A percentile compares a stretch with the other conserved stretches of the same genome.
Evolutionary conservation across 169 alveolate genomes (phyloP).

Genomic region (Plasmodium billcollinsi): DNA sequence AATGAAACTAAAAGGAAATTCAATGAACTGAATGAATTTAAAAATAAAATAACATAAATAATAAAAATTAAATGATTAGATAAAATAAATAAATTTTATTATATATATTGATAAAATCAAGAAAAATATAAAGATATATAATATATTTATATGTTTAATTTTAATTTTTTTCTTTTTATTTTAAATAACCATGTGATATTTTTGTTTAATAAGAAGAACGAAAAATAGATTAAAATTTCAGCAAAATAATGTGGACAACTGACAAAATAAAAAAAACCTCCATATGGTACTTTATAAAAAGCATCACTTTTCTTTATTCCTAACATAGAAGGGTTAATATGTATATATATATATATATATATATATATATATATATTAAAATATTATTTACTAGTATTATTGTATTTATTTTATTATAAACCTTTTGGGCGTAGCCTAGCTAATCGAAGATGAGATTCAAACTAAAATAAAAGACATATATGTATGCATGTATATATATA

Average conservation of each 20-base stretch:
- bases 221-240: constrained; percentile 84
- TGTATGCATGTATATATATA: background rate
- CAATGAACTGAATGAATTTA: constrained; percentile 9
- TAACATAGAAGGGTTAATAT: background rate
- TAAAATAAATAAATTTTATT: background rate
- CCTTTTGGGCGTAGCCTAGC: constrained; percentile 74
- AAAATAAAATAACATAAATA: constrained; percentile 1
- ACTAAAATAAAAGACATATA: constrained; percentile 19
- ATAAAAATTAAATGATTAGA: background rate
- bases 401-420: constrained; percentile 16
- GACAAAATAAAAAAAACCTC: constrained; percentile 84
- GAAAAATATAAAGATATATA: background rate
- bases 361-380: too few species aligned
- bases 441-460: constrained; percentile 60
- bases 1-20: constrained; percentile 35
- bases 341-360: too few species aligned
- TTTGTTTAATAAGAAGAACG: constrained; percentile 75
- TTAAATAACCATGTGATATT: constrained; percentile 47
- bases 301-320: constrained; percentile 26
- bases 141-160: background rate
- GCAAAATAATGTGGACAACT: constrained; percentile 90
- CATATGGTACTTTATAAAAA: constrained; percentile 85
- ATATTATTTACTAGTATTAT: background rate
- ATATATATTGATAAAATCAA: background rate
- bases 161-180: background rate